Base-by-base conservation (phyloP, 768 basidiomycete genomes). In the Amanita muscaria region DNA sequence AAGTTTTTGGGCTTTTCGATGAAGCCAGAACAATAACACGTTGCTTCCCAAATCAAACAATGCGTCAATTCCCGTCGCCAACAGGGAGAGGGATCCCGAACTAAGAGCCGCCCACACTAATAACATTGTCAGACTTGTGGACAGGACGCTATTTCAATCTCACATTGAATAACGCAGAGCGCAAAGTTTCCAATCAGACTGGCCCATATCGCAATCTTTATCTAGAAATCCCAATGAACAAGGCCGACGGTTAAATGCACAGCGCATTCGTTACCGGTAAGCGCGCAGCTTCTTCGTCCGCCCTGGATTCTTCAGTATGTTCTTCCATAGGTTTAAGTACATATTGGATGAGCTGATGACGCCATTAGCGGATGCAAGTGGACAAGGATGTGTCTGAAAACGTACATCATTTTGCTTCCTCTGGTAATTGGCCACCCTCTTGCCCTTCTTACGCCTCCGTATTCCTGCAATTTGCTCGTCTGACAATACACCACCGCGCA, bases 21-120 rank as follows among this genome's bases (percentile, higher is more conserved):
- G 83, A 2, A 93, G 67, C 72, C 76, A 80, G 52, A 79, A 84
- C 2, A 92, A 70, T n/a, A 92, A 66, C 35, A 89, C 59, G 54
- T 89, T 91, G 56, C 86, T 88, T 35, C 83, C 83, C 50, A 88
- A 71, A 58, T 92, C 90, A 56, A 83, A 88, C 12, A 87, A 68
- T 10, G 92, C 80, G 59, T 98, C 94, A 56, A 93, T 85, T 7
- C 76, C 85, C 2, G 91, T 94, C 9, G 91, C 90, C 48, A 97
- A 74, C 40, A 97, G 69, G 3, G 91, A 89, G 4, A 97, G 67
- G 1, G 90, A 94, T 3, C 76, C 50, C 1, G 89, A 83, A 2
- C 87, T 86, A 41, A 88, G 72, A 10, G 96, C 94, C 10, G 88
- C 94, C 58, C 97, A 99, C 54, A 99, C 88, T 91, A 46, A 22